Conservation (phyloP, 352 stramenopile species). For the Plasmopara halstedii region DNA sequence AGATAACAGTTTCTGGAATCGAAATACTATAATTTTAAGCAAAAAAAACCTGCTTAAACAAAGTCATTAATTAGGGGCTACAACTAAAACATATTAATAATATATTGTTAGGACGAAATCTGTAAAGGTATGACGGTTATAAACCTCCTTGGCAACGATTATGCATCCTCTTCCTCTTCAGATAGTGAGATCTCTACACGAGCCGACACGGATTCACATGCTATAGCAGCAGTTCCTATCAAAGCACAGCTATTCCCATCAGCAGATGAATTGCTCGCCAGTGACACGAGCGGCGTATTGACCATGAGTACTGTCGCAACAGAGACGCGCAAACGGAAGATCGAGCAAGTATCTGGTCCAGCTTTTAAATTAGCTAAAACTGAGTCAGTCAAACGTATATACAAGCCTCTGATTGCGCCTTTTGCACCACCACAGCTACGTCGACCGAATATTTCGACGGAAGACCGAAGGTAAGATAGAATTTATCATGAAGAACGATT, state of each 20-base stretch:
- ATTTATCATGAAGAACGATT: no score
- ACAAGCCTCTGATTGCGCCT: constrained; percentile 12
- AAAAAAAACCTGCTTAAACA: no score
- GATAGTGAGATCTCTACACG: constrained; percentile 16
- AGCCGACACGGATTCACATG: background rate
- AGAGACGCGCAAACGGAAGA: constrained; percentile 22
- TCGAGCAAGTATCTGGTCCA: constrained; percentile 5
- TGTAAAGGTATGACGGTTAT: no score
- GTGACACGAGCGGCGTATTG: constrained; percentile 23
- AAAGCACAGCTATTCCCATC: constrained; percentile 22
- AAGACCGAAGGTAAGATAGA: constrained; percentile 45
- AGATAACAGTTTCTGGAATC: no score
- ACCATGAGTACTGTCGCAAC: constrained; percentile 5
- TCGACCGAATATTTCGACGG: constrained; percentile 59
- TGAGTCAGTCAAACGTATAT: constrained; percentile 3
- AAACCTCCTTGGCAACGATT: constrained; percentile 58
- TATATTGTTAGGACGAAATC: no score
- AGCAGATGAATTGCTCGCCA: constrained; percentile 40
- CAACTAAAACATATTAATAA: no score
- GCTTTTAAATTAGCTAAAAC: constrained; percentile 17
- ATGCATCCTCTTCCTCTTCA: constrained; percentile 29
- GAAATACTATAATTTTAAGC: no score
- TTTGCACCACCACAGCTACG: constrained; percentile 61
- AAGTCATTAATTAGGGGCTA: no score
- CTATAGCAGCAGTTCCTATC: background rate